Conservation (phyloP, 306 rosid genomes). For the Medicago arabica region DNA sequence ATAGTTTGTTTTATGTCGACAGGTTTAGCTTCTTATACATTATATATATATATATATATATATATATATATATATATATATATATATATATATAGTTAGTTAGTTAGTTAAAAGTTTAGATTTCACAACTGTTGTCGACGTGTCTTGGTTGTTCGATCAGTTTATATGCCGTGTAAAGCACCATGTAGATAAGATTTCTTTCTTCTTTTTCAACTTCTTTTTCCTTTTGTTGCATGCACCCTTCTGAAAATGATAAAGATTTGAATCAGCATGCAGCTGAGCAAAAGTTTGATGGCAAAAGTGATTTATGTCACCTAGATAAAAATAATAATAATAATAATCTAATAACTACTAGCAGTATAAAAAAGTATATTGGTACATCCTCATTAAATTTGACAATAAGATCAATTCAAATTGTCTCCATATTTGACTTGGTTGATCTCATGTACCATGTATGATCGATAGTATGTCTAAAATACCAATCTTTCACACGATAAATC, state of each 20-base stretch:
- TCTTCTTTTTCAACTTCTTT: too few species aligned
- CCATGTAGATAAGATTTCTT: constrained; percentile 54
- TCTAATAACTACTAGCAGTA: neutral
- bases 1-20: too few species aligned
- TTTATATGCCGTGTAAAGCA: constrained; percentile 65
- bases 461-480: neutral
- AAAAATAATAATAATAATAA: neutral
- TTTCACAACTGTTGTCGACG: neutral
- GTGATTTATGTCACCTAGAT: constrained; percentile 25
- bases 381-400: neutral
- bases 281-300: constrained; percentile 36
- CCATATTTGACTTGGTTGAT: constrained; percentile 16
- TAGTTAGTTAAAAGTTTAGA: neutral
- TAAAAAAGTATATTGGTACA: neutral
- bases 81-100: too few species aligned
- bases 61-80: too few species aligned
- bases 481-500: too few species aligned
- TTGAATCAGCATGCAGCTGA: constrained; percentile 47
- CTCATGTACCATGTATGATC: neutral
- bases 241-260: constrained; percentile 43
- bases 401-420: constrained; percentile 6
- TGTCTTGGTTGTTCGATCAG: constrained; percentile 27
- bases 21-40: too few species aligned
- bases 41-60: neutral
- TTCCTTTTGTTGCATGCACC: constrained; percentile 25